phyloP scores from a whole-genome alignment of 495 filamentous ascomycete species.

The Aspergillus ellipticus region DNA sequence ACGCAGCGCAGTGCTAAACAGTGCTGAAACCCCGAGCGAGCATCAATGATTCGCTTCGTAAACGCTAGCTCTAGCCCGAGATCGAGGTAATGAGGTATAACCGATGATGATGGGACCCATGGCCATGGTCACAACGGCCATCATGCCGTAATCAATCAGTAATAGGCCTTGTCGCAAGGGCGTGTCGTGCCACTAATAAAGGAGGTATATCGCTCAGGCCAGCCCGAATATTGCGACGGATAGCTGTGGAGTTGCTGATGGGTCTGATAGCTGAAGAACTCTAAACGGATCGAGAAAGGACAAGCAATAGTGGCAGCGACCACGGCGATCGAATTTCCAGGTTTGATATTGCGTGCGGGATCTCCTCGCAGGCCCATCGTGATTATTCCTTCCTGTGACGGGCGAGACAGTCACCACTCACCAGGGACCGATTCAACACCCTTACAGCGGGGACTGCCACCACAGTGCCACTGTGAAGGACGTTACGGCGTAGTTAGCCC shows the following conservation, averaged over 20 bases:
- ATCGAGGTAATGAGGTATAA: too few species aligned
- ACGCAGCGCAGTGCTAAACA: too few species aligned
- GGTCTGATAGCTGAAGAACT: slow-evolving; percentile 11
- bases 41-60: too few species aligned
- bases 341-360: neutral
- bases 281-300: slow-evolving; percentile 11
- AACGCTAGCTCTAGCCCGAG: too few species aligned
- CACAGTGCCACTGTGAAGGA: neutral
- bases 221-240: slow-evolving; percentile 8
- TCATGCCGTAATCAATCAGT: neutral
- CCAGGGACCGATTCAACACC: neutral
- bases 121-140: too few species aligned
- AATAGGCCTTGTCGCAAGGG: neutral
- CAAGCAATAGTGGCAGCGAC: slow-evolving; percentile 4
- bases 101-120: too few species aligned
- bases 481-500: too few species aligned
- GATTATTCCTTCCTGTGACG: neutral
- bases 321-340: slow-evolving; percentile 2
- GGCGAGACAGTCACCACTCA: neutral
- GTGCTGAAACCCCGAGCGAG: too few species aligned
- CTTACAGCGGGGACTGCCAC: neutral
- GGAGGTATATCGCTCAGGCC: neutral
- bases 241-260: slow-evolving; percentile 8
- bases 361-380: neutral
- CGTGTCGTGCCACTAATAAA: neutral